These are phyloP conservation scores for Diaporthe caulivora DNA, from an alignment of 2,329 filamentous ascomycete genomes.

Conservation along the genomic window DNA sequence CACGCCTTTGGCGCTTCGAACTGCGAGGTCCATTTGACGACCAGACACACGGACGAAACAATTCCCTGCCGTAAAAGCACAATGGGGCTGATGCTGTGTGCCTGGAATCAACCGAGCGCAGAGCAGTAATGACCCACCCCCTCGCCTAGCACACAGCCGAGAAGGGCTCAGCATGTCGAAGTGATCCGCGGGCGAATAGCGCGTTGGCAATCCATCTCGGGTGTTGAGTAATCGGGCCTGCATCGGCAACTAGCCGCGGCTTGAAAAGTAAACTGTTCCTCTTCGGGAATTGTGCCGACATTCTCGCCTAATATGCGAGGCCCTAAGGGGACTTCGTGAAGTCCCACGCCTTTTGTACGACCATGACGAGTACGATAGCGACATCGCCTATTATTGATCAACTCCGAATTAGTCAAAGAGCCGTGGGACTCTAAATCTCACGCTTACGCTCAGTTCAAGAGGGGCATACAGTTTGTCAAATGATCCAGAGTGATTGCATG, in stretches of 20 bases:
- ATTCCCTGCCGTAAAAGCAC: not conserved
- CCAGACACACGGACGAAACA: not conserved
- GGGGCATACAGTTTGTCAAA: not conserved
- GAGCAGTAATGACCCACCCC: not conserved
- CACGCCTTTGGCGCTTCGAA: not conserved
- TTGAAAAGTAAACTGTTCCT: constrained; percentile 14
- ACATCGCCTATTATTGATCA: not conserved
- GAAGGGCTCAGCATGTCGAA: not conserved
- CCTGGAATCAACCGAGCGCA: not conserved
- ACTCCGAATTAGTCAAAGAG: not conserved
- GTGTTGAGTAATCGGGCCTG: constrained; percentile 13
- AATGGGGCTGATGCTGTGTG: not conserved
- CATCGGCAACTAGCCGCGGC: not conserved
- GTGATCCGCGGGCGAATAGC: not conserved
- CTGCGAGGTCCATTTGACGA: not conserved
- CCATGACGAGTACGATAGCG: not conserved
- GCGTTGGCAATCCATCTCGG: not conserved
- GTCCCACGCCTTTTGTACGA: not conserved
- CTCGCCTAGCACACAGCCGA: not conserved
- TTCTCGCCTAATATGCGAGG: too few relatives aligned
- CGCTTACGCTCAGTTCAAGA: not conserved
- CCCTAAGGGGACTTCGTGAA: not conserved
- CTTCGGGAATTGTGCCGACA: constrained; percentile 8
- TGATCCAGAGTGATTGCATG: not conserved
- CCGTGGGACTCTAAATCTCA: not conserved